A percentile compares a stretch with the other conserved stretches of the same genome.
Evolutionary conservation across 73 alveolate genomes (phyloP).

Genomic region (Paramecium tetraurelia): DNA sequence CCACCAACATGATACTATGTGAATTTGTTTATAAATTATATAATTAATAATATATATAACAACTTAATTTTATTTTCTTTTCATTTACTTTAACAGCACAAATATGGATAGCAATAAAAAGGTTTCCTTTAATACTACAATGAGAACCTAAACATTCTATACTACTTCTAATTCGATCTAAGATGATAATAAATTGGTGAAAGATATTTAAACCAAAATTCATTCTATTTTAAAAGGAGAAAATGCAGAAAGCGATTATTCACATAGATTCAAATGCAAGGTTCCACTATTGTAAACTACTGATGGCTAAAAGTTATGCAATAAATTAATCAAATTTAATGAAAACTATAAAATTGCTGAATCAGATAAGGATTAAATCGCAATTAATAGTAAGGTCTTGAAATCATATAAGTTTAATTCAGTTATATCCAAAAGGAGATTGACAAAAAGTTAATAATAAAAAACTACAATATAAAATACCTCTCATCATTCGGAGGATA

Average conservation of each 20-base stretch:
- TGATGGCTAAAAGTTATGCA: not conserved
- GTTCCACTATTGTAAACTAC: not conserved
- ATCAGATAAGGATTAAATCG: not conserved
- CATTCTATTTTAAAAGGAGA: not conserved
- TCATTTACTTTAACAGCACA: not conserved
- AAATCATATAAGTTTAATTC: not conserved
- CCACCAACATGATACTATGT: not conserved
- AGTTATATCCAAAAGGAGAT: not conserved
- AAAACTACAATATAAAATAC: not conserved
- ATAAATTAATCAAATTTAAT: not conserved
- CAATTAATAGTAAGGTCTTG: not conserved
- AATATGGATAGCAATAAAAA: not conserved
- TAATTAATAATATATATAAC: not conserved
- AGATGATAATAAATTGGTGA: not conserved
- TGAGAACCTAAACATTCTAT: not conserved
- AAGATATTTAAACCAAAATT: not conserved
- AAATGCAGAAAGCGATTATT: not conserved
- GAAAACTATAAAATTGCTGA: not conserved
- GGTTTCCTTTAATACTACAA: constrained; percentile 8
- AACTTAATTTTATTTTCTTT: not conserved
- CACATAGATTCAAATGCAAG: not conserved
- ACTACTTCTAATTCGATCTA: not conserved
- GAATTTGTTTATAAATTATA: not conserved
- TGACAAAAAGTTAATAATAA: not conserved
- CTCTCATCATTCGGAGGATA: not conserved